A percentile compares a stretch with the other conserved stretches of the same genome.
These are phyloP conservation scores for Coemansia sp. DNA, from an alignment of 192 early-diverging fungal genomes.

Conservation along the genomic window DNA sequence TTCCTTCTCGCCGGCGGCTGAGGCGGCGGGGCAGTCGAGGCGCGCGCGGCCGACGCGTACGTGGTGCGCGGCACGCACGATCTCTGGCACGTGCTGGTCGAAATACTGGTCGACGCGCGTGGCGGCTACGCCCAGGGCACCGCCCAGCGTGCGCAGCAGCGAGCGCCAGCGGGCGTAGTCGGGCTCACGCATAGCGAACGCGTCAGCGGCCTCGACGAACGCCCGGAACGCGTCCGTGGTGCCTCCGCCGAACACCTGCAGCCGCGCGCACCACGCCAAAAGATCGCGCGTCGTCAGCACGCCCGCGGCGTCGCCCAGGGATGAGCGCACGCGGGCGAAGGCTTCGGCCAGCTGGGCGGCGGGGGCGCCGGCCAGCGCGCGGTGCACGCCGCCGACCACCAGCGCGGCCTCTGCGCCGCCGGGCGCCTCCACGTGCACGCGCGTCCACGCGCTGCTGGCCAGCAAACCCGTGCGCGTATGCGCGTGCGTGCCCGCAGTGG, in stretches of 20 bases:
- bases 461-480: conserved; percentile 23
- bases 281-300: conserved; percentile 80
- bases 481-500: conserved; percentile 66
- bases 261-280: conserved; percentile 86
- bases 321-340: conserved; percentile 32
- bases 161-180: conserved; percentile 62
- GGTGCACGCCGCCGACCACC: conserved; percentile 36
- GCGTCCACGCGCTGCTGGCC: conserved; percentile 77
- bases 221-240: conserved; percentile 38
- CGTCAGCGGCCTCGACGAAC: conserved; percentile 85
- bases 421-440: conserved; percentile 60
- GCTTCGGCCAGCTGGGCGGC: conserved; percentile 43
- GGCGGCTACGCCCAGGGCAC: conserved; percentile 62
- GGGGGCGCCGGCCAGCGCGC: conserved; percentile 52
- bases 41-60: conserved; percentile 31
- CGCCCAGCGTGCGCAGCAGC: conserved; percentile 64
- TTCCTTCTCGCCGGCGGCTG: background rate
- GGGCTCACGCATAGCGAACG: conserved; percentile 79
- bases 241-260: conserved; percentile 40
- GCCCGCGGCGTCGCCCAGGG: conserved; percentile 16
- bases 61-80: conserved; percentile 41
- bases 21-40: background rate
- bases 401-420: conserved; percentile 42
- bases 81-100: conserved; percentile 63
- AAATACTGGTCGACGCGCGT: conserved; percentile 69